phyloP scores from a whole-genome alignment of 2,329 filamentous ascomycete species.

The Colletotrichum navitas region DNA sequence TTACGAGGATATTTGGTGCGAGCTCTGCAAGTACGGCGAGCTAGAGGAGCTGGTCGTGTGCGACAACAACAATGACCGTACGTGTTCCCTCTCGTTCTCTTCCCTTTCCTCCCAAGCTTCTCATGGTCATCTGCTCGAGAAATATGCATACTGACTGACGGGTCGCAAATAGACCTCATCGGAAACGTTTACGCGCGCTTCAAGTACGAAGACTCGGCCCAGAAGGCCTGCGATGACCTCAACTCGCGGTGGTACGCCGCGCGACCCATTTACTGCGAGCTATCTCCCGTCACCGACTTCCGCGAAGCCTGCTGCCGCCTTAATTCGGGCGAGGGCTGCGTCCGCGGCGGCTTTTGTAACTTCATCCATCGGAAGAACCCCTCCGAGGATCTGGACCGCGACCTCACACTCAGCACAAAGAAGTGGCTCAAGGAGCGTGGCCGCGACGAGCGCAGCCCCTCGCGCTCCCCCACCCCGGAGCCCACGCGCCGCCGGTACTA shows the following conservation, averaged over 20 bases:
- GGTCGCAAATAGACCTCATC: constrained; percentile 78
- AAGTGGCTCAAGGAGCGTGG: constrained; percentile 94
- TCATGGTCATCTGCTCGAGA: not conserved
- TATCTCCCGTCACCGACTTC: constrained; percentile 97
- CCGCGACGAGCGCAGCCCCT: constrained; percentile 84
- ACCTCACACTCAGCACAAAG: constrained; percentile 89
- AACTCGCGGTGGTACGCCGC: constrained; percentile 98
- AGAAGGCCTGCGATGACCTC: constrained; percentile 92
- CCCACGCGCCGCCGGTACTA: constrained; percentile 80
- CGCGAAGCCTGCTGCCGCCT: constrained; percentile 96
- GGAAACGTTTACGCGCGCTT: constrained; percentile 99
- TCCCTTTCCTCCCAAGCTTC: constrained; percentile 40
- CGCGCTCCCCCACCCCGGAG: constrained; percentile 87
- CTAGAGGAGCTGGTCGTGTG: constrained; percentile 98
- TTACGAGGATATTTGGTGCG: constrained; percentile 99
- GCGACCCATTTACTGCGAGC: constrained; percentile 96
- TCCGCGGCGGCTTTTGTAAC: constrained; percentile 97
- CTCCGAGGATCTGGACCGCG: constrained; percentile 85
- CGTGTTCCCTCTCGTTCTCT: constrained; percentile 50
- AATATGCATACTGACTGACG: constrained; percentile 39
- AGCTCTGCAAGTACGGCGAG: constrained; percentile 99
- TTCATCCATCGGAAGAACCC: constrained; percentile 99
- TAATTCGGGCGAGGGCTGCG: constrained; percentile 95
- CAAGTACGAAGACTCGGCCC: constrained; percentile 98
- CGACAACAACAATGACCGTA: constrained; percentile 99